Percentiles rank a stretch among this genome's conserved stretches.
Conservation (phyloP, 768 basidiomycete species). For the Amanita fuliginea region DNA sequence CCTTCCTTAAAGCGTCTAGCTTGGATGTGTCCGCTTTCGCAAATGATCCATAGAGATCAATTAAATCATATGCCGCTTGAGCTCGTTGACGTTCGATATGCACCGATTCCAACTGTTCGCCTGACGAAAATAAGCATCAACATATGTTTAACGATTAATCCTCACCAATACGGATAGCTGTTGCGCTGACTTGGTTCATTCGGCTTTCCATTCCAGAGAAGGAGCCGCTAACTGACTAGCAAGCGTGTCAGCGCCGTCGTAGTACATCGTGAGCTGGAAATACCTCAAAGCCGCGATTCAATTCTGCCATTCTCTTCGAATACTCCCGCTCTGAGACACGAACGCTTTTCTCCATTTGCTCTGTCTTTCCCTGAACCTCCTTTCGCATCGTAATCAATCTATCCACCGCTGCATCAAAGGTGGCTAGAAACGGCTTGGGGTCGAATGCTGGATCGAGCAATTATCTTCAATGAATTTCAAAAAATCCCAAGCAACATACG, state of each 20-base stretch:
- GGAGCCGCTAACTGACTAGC: slow-evolving; percentile 75
- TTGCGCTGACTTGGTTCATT: slow-evolving; percentile 89
- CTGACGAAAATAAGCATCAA: slow-evolving; percentile 25
- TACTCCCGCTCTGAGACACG: slow-evolving; percentile 86
- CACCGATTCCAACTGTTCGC: slow-evolving; percentile 92
- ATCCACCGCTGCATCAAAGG: slow-evolving; percentile 88
- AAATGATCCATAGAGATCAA: slow-evolving; percentile 91
- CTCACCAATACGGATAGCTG: slow-evolving; percentile 87
- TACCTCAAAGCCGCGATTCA: slow-evolving; percentile 92
- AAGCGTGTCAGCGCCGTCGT: slow-evolving; percentile 1
- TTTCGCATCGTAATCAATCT: slow-evolving; percentile 77
- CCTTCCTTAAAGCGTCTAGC: slow-evolving; percentile 71
- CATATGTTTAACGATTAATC: neutral
- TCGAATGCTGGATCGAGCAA: slow-evolving; percentile 60
- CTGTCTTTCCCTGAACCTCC: slow-evolving; percentile 83
- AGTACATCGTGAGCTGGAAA: slow-evolving; percentile 12
- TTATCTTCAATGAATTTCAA: neutral
- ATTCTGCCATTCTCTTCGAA: slow-evolving; percentile 85
- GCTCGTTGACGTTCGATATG: slow-evolving; percentile 88
- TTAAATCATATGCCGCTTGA: slow-evolving; percentile 87
- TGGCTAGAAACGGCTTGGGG: slow-evolving; percentile 84
- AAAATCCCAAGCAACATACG: slow-evolving; percentile 32
- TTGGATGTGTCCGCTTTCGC: slow-evolving; percentile 68
- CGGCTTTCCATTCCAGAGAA: slow-evolving; percentile 84
- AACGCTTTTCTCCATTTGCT: slow-evolving; percentile 89